A percentile compares a stretch with the other conserved stretches of the same genome.
These are phyloP conservation scores for Fusarium foetens DNA, from an alignment of 2,329 filamentous ascomycete genomes.

Conservation along the genomic window DNA sequence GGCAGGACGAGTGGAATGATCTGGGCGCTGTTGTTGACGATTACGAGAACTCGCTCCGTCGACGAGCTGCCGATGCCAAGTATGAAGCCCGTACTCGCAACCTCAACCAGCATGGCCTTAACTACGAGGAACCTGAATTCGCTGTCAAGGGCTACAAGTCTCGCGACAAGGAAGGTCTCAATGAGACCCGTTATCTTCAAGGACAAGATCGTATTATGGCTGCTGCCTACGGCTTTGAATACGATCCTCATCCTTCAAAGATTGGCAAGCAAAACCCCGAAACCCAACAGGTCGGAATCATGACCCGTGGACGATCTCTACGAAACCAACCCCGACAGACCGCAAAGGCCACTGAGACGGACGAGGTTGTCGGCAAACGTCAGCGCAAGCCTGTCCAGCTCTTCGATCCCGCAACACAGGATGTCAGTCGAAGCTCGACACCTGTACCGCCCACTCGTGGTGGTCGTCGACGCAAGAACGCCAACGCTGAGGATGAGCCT, in stretches of 20 bases:
- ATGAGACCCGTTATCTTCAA: conserved; percentile 59
- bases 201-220: conserved; percentile 69
- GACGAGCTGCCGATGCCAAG: conserved; percentile 60
- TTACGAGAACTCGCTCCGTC: conserved; percentile 65
- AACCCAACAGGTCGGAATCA: conserved; percentile 61
- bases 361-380: conserved; percentile 63
- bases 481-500: conserved; percentile 45
- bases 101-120: conserved; percentile 52
- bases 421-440: conserved; percentile 63
- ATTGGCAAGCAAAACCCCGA: conserved; percentile 69
- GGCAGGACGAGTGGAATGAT: conserved; percentile 65
- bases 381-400: conserved; percentile 62
- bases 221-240: conserved; percentile 69
- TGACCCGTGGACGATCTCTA: conserved; percentile 63
- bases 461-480: conserved; percentile 48
- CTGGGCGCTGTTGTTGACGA: conserved; percentile 64
- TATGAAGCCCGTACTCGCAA: conserved; percentile 58
- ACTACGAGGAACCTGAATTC: conserved; percentile 63
- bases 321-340: conserved; percentile 68
- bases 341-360: conserved; percentile 67
- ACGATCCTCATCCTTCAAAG: conserved; percentile 67
- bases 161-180: conserved; percentile 55
- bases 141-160: conserved; percentile 64
- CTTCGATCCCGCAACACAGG: conserved; percentile 62
- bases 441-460: conserved; percentile 52